Conservation (phyloP, 139 green algal genomes). For the Yamagishiella unicocca region DNA sequence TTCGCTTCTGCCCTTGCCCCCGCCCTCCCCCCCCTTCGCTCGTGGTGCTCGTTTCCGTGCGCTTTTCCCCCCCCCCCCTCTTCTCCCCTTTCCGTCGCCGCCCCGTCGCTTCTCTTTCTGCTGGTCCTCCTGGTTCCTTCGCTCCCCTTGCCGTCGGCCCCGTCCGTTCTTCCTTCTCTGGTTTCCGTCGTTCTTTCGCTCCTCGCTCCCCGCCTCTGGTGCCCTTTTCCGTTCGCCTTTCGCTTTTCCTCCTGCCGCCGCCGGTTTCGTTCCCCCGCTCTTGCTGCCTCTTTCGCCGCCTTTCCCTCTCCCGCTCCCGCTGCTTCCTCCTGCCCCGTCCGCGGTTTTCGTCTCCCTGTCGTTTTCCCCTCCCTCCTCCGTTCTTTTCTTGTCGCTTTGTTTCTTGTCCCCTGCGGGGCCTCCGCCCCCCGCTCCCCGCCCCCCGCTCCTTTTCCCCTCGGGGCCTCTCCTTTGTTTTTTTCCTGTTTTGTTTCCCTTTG, state of each 20-base stretch:
- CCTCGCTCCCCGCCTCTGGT: neutral
- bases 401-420: neutral
- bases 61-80: neutral
- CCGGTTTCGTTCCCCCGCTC: neutral
- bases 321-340: neutral
- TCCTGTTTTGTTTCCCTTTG: neutral
- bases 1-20: neutral
- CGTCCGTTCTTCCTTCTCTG: neutral
- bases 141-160: neutral
- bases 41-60: neutral
- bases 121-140: neutral
- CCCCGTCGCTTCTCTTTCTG: neutral
- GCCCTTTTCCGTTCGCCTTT: neutral
- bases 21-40: neutral
- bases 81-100: neutral
- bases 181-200: neutral
- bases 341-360: no score
- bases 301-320: neutral
- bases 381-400: neutral
- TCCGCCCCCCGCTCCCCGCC: neutral
- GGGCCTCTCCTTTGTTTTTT: neutral
- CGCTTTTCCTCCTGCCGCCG: neutral
- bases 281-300: neutral
- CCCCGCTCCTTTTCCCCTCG: neutral
- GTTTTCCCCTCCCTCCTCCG: neutral